A percentile compares a stretch with the other conserved stretches of the same genome.
These are phyloP conservation scores for Metschnikowia chrysomelidarum DNA, from an alignment of 805 yeast genomes.

Conservation along the genomic window DNA sequence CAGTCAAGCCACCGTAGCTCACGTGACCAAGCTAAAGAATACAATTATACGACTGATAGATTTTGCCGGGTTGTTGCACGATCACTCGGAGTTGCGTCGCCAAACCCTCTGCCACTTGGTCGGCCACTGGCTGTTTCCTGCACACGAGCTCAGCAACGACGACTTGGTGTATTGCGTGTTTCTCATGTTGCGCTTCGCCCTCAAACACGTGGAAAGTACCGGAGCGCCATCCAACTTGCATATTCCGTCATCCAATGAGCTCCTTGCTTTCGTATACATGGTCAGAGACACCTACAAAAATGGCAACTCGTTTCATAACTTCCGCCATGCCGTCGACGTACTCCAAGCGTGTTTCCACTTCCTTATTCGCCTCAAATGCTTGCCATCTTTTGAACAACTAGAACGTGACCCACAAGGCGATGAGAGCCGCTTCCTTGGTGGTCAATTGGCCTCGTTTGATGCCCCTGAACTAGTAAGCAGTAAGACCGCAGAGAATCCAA, in stretches of 20 bases:
- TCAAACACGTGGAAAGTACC: constrained; percentile 22
- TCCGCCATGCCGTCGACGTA: constrained; percentile 94
- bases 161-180: constrained; percentile 63
- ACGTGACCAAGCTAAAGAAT: constrained; percentile 24
- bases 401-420: constrained; percentile 30
- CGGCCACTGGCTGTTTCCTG: constrained; percentile 68
- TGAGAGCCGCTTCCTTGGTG: constrained; percentile 21
- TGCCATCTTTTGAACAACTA: constrained; percentile 38
- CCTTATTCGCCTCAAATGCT: constrained; percentile 42
- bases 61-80: constrained; percentile 28
- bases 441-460: constrained; percentile 3
- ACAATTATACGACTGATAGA: constrained; percentile 29
- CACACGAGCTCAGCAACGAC: constrained; percentile 61
- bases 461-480: constrained; percentile 8
- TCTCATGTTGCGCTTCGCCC: constrained; percentile 50
- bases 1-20: constrained; percentile 21
- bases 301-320: constrained; percentile 91
- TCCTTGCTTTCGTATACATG: constrained; percentile 60
- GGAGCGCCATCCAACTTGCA: constrained; percentile 10
- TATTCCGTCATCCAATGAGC: constrained; percentile 35
- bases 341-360: constrained; percentile 83
- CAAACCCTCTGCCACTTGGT: constrained; percentile 39
- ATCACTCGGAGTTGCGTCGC: constrained; percentile 25
- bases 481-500: not conserved
- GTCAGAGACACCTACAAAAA: constrained; percentile 77